Base-by-base conservation (phyloP, 2,329 filamentous ascomycete genomes). In the Aaosphaeria pasadenensis region DNA sequence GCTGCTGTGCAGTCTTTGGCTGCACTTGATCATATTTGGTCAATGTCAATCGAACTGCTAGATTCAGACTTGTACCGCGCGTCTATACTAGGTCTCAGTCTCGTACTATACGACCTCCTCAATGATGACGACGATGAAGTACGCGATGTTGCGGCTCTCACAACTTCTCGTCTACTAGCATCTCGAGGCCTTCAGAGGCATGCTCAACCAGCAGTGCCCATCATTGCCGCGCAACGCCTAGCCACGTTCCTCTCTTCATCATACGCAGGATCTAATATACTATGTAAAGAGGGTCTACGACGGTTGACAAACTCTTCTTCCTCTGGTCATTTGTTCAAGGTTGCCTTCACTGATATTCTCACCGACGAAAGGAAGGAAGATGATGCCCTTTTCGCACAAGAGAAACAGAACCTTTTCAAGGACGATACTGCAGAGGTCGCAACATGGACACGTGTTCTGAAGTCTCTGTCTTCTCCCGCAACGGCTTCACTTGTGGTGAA, bases 101-200 rank as follows among this genome's bases (percentile, higher is more conserved):
- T 90, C 5, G 76, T 85, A 4, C 52, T 69, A 1, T 62, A 66
- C 59, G 59, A 64, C 47, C 48, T 63, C 43, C 60, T 69, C 42
- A 88, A 89, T 62, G 94, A 97, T 63, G 92, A 97, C 63, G 92
- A 97, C 63, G 89, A 96, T 52, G 91, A 96, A 48, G 81, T 96
- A 53, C 83, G 92, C 40, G 80, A 86, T 32, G 67, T 81, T 1
- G 86, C 85, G 6, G 81, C 85, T 2, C 50, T 58, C 0, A 77
- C 81, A 1, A 74, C 78, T 0, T 64, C 70, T 5, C 64, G 62
- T 24, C 66, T 88, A 28, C 56, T 85, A 6, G 71, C 40, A 7
- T 30, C 58, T 33, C 40, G 57, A 30, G 40, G 5, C 36, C n/a
- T 24, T 2, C 30, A 13, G 11, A 50, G 5, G 1, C 54, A 54